Conservation (phyloP, 768 basidiomycete species). For the Filobasidium floriforme region DNA sequence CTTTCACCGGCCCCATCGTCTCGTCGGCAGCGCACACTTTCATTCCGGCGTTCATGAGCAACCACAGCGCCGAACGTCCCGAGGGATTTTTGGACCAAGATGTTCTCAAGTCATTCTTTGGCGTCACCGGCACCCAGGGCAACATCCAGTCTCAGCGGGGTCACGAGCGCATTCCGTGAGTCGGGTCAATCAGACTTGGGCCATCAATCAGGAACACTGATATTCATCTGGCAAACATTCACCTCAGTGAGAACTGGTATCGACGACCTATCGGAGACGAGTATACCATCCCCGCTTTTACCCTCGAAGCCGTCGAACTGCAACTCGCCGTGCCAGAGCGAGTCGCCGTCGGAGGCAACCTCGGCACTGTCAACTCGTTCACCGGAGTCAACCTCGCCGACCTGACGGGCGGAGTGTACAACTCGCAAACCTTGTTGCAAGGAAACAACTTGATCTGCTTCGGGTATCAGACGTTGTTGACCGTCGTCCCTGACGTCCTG, state of each 20-base stretch:
- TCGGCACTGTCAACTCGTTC: constrained; percentile 16
- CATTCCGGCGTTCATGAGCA: constrained; percentile 15
- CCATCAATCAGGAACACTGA: background rate
- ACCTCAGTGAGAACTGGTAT: constrained; percentile 13
- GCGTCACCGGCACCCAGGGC: constrained; percentile 13
- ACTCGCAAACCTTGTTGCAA: constrained; percentile 6
- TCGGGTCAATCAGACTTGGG: background rate
- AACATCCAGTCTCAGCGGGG: background rate
- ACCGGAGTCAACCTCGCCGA: constrained; percentile 13
- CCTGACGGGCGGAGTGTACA: constrained; percentile 18
- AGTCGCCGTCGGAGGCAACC: constrained; percentile 17
- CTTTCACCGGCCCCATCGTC: background rate
- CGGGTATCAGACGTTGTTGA: constrained; percentile 11
- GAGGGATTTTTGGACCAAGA: constrained; percentile 12
- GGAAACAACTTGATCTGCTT: constrained; percentile 19
- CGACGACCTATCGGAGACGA: constrained; percentile 20
- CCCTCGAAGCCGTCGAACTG: background rate
- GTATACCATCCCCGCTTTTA: constrained; percentile 15
- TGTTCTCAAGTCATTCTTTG: constrained; percentile 17
- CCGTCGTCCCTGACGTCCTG: constrained; percentile 11
- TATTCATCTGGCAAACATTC: background rate
- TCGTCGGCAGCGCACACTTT: constrained; percentile 11
- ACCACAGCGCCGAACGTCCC: constrained; percentile 12
- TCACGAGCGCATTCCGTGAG: constrained; percentile 18
- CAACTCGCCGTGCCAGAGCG: constrained; percentile 14